Evolutionary conservation across 164 flowering plant genomes (phyloP), one percentile per base, ranked within the genome.

Genomic region (Nymphaea colorata): DNA sequence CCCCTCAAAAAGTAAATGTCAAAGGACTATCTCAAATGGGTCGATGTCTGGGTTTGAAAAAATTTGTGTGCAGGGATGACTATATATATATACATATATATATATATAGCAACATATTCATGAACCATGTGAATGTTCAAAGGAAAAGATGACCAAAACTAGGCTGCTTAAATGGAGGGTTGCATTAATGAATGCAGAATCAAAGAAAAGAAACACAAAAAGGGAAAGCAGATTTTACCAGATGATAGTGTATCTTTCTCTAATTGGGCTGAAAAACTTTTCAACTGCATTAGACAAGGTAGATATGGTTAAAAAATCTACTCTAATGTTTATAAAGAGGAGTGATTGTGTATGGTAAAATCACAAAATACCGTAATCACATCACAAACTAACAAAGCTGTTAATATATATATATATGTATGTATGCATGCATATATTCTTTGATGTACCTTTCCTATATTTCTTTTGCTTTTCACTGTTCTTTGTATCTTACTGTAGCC

Each of bases 261-360:
- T 80, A 94, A 78, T 81, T 90, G 97, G 47, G 86, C 96, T 76
- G 96, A 86, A 72, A 87, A 88, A 77, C 81, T 86, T 97, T 91
- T 87, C 53, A 78, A 74, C 15, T 53, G 72, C 71, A 67, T 47
- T 47, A 66, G 63, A 44, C 15, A 59, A 36, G 51, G 66, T 6
- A 61, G 4, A 7, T n/a, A n/a, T 6, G 15, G 5, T 7, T 12
- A 47, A 6, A 12, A 47, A 47, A 47, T 12, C 12, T 12, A 47
- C 55, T 47, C 55, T 6, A 47, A 12, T 47, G 12, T 47, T 47
- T 47, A 12, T 12, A 47, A 47, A 47, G 55, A 47, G 55, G 3
- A 47, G 2, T 47, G 5, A 47, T 47, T 47, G 55, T 6, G 55
- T 6, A 47, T 47, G 55, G 55, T 7, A 47, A 47, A 47, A 12